Base-by-base conservation (phyloP, 2,329 filamentous ascomycete species). In the Hymenotorrendiella dingleyae region DNA sequence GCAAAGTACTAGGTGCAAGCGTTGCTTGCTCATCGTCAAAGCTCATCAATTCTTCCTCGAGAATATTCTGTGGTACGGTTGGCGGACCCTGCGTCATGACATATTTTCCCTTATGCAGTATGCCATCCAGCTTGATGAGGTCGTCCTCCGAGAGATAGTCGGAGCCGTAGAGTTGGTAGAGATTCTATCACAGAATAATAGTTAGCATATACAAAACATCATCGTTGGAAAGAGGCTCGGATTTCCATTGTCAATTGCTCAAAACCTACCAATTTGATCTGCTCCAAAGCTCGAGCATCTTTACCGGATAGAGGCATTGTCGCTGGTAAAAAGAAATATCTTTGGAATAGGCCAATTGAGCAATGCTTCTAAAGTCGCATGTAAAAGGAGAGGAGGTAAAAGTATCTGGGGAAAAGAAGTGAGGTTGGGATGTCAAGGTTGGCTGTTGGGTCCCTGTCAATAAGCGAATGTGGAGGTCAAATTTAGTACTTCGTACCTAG, bases 101-200 rank as follows among this genome's bases (percentile, higher is more conserved):
- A 33, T 60, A 55, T 43, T 52, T 37, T 4, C 57, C 57, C 32
- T 57, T 58, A 39, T 60, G 57, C 17, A 60, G 48, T 32, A 56
- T 44, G 11, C 43, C 41, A 37, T 60, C 57, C 12, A 58, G 40
- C 29, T 48, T 55, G 28, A 58, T 47, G 56, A 56, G 59, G 49
- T 60, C 57, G 10, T 59, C 54, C 20, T 57, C 53, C 6, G 55
- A 56, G 37, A 59, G 59, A 43, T 57, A 59, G 17, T 50, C 48
- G 4, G 54, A 49, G 43, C 52, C 54, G 24, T 57, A 56, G 11
- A 58, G 52, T 39, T 55, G 56, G 4, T 26, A 52, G 4, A 57
- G 43, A 28, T 36, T 47, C 52, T 56, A n/a, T n/a, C n/a, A n/a
- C n/a, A n/a, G n/a, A n/a, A n/a, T n/a, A n/a, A n/a, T n/a, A n/a